Base-by-base conservation (phyloP, 2,329 filamentous ascomycete genomes). In the Fusarium denticulatum region DNA sequence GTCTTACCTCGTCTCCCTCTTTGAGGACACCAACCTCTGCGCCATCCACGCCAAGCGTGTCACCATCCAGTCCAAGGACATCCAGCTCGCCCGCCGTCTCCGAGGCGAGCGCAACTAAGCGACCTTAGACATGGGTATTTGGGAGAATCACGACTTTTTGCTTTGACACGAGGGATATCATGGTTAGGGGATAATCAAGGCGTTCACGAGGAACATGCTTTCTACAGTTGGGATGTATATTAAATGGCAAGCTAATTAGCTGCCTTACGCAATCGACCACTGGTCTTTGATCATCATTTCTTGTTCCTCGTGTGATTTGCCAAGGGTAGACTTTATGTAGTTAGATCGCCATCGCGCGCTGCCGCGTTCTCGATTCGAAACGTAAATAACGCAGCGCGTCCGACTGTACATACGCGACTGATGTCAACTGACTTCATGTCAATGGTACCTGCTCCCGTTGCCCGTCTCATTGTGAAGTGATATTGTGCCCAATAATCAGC, bases 31-130 rank as follows among this genome's bases (percentile, higher is more conserved):
- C 87, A 98, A 98, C 89, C 88, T 97, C 60, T 98, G 96, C 87
- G 96, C 96, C 82, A 97, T 98, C 85, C 96, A 98, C 87, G 96
- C 96, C 86, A 98, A 98, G 92, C 95, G 96, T 88, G 96, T 98
- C 82, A 98, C 96, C 82, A 98, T 98, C 86, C 96, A 96, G 86
- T 92, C 92, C 77, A 98, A 98, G 90, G 96, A 98, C 81, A 98
- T 98, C 83, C 96, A 98, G 87, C 91, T 98, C 57, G 95, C 96
- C 81, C 93, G 96, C 79, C 94, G 96, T 81, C 94, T 99, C 82
- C 94, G 96, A 81, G 96, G 96, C 78, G 95, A 96, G 89, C 93
- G 94, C 85, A 95, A 94, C 88, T 96, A 91, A 90, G 85, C 71
- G 69, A 55, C 32, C 42, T 22, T 11, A 18, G 69, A 53, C 60